A percentile compares a stretch with the other conserved stretches of the same genome.
These are phyloP conservation scores for Ottelia alismoides DNA, from an alignment of 106 monocot genomes.

Conservation along the genomic window DNA sequence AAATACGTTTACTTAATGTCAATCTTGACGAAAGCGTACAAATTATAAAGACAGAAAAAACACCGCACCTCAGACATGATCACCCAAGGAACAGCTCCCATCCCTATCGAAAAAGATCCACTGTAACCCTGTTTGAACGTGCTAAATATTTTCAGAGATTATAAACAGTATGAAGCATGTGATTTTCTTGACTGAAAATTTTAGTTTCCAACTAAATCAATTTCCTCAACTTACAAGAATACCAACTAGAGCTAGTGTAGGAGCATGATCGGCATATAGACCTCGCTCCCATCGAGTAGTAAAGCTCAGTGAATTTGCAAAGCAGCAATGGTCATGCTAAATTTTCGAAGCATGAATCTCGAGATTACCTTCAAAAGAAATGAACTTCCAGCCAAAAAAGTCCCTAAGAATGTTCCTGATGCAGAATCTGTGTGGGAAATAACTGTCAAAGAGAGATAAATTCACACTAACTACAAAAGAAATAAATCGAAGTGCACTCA, in stretches of 20 bases:
- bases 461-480: neutral
- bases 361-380: slow-evolving; percentile 51
- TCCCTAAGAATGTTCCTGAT: slow-evolving; percentile 60
- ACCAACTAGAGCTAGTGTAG: slow-evolving; percentile 37
- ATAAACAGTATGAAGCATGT: neutral
- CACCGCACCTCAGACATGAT: slow-evolving; percentile 85
- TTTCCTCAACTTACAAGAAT: slow-evolving; percentile 30
- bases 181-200: too few species aligned
- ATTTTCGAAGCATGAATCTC: neutral
- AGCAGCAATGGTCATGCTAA: neutral
- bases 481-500: neutral
- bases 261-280: slow-evolving; percentile 16
- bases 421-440: slow-evolving; percentile 41
- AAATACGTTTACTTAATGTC: neutral
- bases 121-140: slow-evolving; percentile 24
- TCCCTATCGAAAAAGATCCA: slow-evolving; percentile 56
- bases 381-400: slow-evolving; percentile 38
- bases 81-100: slow-evolving; percentile 83
- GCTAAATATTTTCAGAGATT: neutral
- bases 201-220: neutral
- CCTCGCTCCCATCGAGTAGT: slow-evolving; percentile 21
- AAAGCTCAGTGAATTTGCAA: neutral
- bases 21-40: neutral
- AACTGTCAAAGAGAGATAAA: neutral
- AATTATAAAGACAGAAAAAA: neutral